phyloP scores from a whole-genome alignment of 768 basidiomycete species.

The Sporobolomyces roseus region DNA sequence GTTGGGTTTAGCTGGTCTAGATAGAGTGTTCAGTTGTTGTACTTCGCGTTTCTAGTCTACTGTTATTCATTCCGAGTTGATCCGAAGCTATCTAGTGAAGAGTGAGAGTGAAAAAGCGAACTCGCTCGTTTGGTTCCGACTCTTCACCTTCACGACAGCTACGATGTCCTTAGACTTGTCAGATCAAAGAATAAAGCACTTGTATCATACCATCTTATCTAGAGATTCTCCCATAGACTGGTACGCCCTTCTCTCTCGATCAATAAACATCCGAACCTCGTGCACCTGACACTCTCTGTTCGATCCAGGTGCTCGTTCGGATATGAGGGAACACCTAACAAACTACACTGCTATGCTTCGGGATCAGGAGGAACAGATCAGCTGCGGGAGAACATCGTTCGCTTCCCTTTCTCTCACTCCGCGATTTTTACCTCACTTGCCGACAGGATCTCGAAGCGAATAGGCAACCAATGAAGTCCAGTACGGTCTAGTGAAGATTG shows the following conservation, averaged over 20 bases:
- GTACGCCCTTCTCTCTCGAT: neutral
- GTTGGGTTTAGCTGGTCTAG: slow-evolving; percentile 8
- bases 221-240: slow-evolving; percentile 2
- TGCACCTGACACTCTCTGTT: neutral
- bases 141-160: neutral
- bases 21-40: neutral
- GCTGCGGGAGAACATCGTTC: slow-evolving; percentile 1
- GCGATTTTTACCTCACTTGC: neutral
- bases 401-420: neutral
- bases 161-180: slow-evolving; percentile 13
- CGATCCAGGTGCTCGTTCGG: slow-evolving; percentile 15
- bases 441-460: neutral
- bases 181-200: neutral
- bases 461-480: slow-evolving; percentile 5
- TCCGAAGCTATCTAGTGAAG: no score
- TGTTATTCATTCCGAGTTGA: no score
- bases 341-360: neutral
- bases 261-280: neutral
- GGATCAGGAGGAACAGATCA: neutral
- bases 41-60: neutral
- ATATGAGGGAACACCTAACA: neutral
- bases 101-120: no score
- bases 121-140: no score
- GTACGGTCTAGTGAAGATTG: slow-evolving; percentile 7
- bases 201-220: neutral